phyloP scores from a whole-genome alignment of 257 asterid genomes.

The Jaltomata sinuosa region DNA sequence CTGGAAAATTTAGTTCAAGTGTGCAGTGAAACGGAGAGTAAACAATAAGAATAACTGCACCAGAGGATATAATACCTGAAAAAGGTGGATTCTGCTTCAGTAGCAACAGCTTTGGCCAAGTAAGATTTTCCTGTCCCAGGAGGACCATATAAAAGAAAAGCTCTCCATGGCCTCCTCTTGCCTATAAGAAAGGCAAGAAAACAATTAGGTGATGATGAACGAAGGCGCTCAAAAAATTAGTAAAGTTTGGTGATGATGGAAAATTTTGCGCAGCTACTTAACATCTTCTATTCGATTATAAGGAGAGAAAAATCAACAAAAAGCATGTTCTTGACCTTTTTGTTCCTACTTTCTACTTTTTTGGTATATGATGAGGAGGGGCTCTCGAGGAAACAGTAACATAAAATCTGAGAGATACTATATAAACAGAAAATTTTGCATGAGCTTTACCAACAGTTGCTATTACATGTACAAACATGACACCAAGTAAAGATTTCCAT shows the following conservation, averaged over 20 bases:
- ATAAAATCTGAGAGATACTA: background rate
- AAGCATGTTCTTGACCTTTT: background rate
- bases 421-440: background rate
- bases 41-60: background rate
- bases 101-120: constrained; percentile 98
- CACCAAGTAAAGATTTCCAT: background rate
- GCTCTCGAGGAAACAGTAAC: background rate
- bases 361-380: background rate
- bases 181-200: constrained; percentile 28
- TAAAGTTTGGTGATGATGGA: background rate
- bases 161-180: constrained; percentile 97
- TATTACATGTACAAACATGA: background rate
- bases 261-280: background rate
- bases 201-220: background rate
- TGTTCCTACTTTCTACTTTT: background rate
- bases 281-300: background rate
- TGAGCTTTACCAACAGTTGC: background rate
- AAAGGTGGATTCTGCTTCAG: constrained; percentile 97
- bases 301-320: background rate
- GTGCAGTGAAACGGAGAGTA: background rate
- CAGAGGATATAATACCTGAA: constrained; percentile 48
- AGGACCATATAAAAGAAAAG: constrained; percentile 95
- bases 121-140: constrained; percentile 98
- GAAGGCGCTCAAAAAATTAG: background rate
- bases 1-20: background rate